A percentile compares a stretch with the other conserved stretches of the same genome.
phyloP scores from a whole-genome alignment of 2,329 filamentous ascomycete genomes.

The Fusarium buxicola region DNA sequence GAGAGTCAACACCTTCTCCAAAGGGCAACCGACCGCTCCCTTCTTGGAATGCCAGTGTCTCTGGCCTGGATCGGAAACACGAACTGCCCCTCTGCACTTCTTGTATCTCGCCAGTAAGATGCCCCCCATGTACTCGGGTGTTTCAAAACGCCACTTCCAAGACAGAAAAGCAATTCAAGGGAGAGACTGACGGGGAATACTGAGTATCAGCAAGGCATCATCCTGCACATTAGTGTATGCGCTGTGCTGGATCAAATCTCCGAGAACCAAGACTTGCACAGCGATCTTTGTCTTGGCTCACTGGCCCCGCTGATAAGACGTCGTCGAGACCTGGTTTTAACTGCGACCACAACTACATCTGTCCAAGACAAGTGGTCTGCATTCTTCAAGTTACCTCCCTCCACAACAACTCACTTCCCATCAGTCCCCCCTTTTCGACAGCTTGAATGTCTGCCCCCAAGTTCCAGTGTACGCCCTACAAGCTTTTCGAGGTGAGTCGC shows the following conservation, averaged over 20 bases:
- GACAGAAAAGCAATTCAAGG: constrained; percentile 51
- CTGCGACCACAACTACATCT: constrained; percentile 47
- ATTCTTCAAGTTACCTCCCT: constrained; percentile 50
- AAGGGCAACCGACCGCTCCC: constrained; percentile 47
- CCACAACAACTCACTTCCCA: constrained; percentile 50
- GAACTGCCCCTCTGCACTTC: constrained; percentile 50
- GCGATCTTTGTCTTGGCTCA: constrained; percentile 47
- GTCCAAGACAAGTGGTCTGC: constrained; percentile 54
- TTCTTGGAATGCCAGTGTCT: constrained; percentile 55
- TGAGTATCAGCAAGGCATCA: constrained; percentile 49
- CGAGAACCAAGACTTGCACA: constrained; percentile 48
- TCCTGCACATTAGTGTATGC: constrained; percentile 47
- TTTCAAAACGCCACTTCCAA: constrained; percentile 52
- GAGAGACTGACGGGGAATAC: constrained; percentile 48
- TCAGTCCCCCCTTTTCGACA: constrained; percentile 51
- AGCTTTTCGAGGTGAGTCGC: constrained; percentile 69
- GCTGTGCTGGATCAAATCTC: constrained; percentile 54
- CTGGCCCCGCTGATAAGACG: constrained; percentile 51
- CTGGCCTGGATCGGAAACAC: constrained; percentile 51
- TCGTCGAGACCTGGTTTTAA: constrained; percentile 54
- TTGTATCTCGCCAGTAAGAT: constrained; percentile 51
- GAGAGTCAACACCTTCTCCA: constrained; percentile 28
- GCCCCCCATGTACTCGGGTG: constrained; percentile 46
- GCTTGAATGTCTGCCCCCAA: constrained; percentile 70
- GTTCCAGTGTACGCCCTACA: constrained; percentile 67